Base-by-base conservation (phyloP, 2,329 filamentous ascomycete genomes). In the Raffaelea albimanens region DNA sequence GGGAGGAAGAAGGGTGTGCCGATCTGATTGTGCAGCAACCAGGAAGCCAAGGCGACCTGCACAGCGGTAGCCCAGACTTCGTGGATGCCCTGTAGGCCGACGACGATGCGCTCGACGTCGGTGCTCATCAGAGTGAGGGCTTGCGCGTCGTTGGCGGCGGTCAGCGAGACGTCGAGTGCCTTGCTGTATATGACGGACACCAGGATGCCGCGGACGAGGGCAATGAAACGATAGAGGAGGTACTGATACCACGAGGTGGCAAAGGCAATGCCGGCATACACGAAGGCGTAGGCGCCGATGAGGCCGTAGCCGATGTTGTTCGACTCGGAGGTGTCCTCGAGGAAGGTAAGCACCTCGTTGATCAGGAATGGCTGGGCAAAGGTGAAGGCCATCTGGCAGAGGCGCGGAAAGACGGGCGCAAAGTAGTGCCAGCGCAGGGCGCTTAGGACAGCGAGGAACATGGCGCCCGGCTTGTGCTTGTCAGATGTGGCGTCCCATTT, bases 381-480 rank as follows among this genome's bases (percentile, higher is more conserved):
- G 2, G 63, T 59, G 1, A 66, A 58, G 0, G 66, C 65, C 25
- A 69, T 38, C 14, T n/a, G 34, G 18, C 34, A 38, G 14, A 38
- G 34, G 5, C 34, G 34, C 7, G 34, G 68, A 0, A 73, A 47
- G 25, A 64, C 60, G 3, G 72, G 67, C 45, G 73, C 66, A 7
- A 53, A 53, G 4, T 59, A 55, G 40, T 63, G 34, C 34, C 34
- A 38, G 5, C 7, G 5, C 59, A 34, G 61, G 58, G 3, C 50
- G 50, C 16, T 43, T 16, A 68, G 50, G 9, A 68, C 67, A 53
- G 68, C 53, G 29, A 68, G 58, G 2, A 75, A 65, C 34, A 38
- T 7, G 34, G 34, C 5, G 13, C 34, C 34, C 5, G 34, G n/a
- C 14, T 38, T 19, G 5, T 38, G 5, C 18, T 38, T 7, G 14